Base-by-base conservation (phyloP, 2,329 filamentous ascomycete genomes). In the Exophiala phaeomuriformis region DNA sequence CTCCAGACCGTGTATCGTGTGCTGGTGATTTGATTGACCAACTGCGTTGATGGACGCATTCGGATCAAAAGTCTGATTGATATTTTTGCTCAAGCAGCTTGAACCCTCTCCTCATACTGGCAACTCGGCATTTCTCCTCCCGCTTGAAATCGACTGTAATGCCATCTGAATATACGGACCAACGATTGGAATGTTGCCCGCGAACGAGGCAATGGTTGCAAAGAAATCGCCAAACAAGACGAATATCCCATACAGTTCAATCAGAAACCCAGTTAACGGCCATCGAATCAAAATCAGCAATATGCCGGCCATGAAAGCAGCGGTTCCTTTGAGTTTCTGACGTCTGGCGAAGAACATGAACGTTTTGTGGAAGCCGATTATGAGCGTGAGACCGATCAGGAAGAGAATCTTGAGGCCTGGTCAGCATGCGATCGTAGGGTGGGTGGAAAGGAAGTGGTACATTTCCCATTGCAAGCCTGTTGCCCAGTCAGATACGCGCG, bases 181-280 rank as follows among this genome's bases (percentile, higher is more conserved):
- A 4, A 97, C 75, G 5, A 96, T 78, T 0, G 93, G 91, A 7
- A 95, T 72, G 57, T 87, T 89, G 52, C 88, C 83, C 37, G 88
- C 88, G 66, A 97, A 95, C 10, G 87, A 82, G 0, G 86, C 87
- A 61, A 97, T 90, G 19, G 91, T 97, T 46, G 90, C 88, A 55
- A 97, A 79, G 73, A 97, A 97, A 71, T 98, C 93, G 35, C 93
- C 93, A 72, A 98, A 98, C 35, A 98, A 75, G 48, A 96, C 81
- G 62, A 94, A 80, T 61, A 98, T 91, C 31, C 93, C 93, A 72
- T 97, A 97, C 2, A 91, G 72, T 72, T 98, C 93, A 63, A 97
- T 80, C 53, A 86, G 65, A 72, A 98, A 98, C 30, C 93, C 93
- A 58, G 93, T 80, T 51, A 98, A 78, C 0, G 93, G 87, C 90